Percentiles rank a stretch among this genome's conserved stretches.
phyloP scores from a whole-genome alignment of 202 grass and related monocot genomes.

The Elaeis oleifera region DNA sequence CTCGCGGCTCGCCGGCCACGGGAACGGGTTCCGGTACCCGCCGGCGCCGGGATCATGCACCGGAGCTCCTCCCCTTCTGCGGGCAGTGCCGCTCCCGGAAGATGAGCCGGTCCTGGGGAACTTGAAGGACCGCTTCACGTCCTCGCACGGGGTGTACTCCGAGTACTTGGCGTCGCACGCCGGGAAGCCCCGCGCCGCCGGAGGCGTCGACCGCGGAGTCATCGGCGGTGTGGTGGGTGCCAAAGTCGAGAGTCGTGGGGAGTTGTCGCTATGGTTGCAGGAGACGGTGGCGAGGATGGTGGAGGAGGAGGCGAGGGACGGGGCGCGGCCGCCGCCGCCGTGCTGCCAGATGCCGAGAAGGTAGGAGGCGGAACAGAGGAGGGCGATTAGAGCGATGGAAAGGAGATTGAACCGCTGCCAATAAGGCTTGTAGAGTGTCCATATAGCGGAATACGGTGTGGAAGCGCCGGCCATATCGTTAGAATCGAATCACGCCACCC shows the following conservation, averaged over 20 bases:
- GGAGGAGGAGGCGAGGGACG: conserved; percentile 12
- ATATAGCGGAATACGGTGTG: neutral
- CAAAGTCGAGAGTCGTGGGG: conserved; percentile 39
- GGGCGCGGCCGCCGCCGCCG: neutral
- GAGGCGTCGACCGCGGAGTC: conserved; percentile 11
- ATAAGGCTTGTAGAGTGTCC: neutral
- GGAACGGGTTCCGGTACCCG: conserved; percentile 34
- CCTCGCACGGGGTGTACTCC: conserved; percentile 95
- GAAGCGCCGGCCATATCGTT: conserved; percentile 9
- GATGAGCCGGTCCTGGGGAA: conserved; percentile 59
- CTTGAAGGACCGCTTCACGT: conserved; percentile 62
- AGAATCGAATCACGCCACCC: too few relatives aligned
- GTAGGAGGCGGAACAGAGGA: conserved; percentile 36
- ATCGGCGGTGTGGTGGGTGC: conserved; percentile 49
- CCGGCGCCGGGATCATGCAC: conserved; percentile 36
- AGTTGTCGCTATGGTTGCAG: conserved; percentile 6
- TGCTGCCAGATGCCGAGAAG: conserved; percentile 18
- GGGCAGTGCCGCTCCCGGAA: conserved; percentile 64
- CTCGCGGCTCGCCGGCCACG: conserved; percentile 40
- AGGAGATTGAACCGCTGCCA: neutral
- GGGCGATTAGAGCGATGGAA: conserved; percentile 32
- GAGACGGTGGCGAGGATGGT: conserved; percentile 37
- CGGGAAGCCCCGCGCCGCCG: conserved; percentile 24
- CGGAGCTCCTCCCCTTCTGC: conserved; percentile 29
- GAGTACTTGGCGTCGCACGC: conserved; percentile 57